phyloP scores from a whole-genome alignment of 208 protist species.

The Trypanosoma grayi region DNA sequence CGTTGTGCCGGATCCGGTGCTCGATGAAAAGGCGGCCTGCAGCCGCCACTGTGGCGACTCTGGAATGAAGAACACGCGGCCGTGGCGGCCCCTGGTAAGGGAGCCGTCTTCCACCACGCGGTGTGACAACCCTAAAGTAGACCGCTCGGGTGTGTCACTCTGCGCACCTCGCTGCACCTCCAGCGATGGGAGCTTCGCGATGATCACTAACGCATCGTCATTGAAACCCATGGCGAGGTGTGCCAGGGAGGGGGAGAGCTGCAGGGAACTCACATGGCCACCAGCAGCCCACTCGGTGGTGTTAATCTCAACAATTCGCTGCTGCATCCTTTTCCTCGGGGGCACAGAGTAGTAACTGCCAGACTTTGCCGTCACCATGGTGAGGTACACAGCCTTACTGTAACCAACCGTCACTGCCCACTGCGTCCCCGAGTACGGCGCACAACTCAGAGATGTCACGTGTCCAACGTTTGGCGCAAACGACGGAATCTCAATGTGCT shows the following conservation, averaged over 20 bases:
- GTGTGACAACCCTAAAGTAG: neutral
- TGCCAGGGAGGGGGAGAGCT: slow-evolving; percentile 11
- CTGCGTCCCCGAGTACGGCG: slow-evolving; percentile 9
- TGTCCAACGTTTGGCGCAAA: slow-evolving; percentile 6
- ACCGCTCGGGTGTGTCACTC: neutral
- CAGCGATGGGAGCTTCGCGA: slow-evolving; percentile 18
- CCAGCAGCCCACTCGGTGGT: neutral
- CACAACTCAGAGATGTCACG: slow-evolving; percentile 24
- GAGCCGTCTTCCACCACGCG: slow-evolving; percentile 11
- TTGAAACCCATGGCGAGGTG: slow-evolving; percentile 19
- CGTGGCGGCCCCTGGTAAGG: neutral
- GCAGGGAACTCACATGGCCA: slow-evolving; percentile 11
- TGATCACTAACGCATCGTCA: slow-evolving; percentile 3
- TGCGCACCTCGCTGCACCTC: neutral
- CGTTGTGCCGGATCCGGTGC: neutral
- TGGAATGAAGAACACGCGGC: slow-evolving; percentile 19
- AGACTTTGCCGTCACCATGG: slow-evolving; percentile 1
- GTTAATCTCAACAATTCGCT: slow-evolving; percentile 4
- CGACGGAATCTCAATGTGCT: slow-evolving; percentile 1
- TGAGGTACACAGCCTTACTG: slow-evolving; percentile 20
- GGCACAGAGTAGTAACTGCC: neutral
- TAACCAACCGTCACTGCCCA: slow-evolving; percentile 32
- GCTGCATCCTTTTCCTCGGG: slow-evolving; percentile 1
- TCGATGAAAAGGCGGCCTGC: neutral
- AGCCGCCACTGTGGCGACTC: neutral